Base-by-base conservation (phyloP, 441 rosid species). In the Aquilaria agallochum region DNA sequence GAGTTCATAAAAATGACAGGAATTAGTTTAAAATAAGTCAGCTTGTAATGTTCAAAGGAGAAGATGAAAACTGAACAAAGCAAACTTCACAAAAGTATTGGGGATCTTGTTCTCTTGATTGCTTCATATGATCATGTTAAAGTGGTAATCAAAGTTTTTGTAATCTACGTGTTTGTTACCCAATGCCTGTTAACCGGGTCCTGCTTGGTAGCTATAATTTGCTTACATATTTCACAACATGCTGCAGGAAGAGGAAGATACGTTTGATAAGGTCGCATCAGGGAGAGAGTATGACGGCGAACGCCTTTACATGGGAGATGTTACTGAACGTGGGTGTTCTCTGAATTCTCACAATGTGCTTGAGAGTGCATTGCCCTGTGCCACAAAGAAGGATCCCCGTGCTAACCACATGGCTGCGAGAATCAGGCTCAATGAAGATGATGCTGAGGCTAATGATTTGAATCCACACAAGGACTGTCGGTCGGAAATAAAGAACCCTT, bases 211-310 rank as follows among this genome's bases (percentile, higher is more conserved):
- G 42, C 42, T 2, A 36, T 36, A 4, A 36, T 8, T 36, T 36
- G 5, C 7, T 36, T 36, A 36, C 42, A 20, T 20, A 20, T 20
- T 20, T 48, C 56, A 8, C 48, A 46, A 20, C 13, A 10, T 54
- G 40, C 4, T 20, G 56, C 60, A 83, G 85, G 85, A 71, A 53
- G 88, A 83, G 64, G 88, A 83, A 68, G 88, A 83, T 64, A 77
- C 71, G 76, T 80, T 47, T 74, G 88, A 83, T 60, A 78, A 74
- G 72, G 66, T 83, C 31, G 88, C 85, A n/a, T 50, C 62, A 2
- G 85, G 85, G 12, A 50, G 69, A 69, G 83, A 72, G 50, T 53
- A 64, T 70, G 70, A 45, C 5, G 66, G 63, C 51, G 72, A 70
- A 40, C 64, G 74, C 60, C 64, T 74, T 56, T 72, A 67, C 47